phyloP scores from a whole-genome alignment of 345 rosid species.

The Noccaea bulbosa region DNA sequence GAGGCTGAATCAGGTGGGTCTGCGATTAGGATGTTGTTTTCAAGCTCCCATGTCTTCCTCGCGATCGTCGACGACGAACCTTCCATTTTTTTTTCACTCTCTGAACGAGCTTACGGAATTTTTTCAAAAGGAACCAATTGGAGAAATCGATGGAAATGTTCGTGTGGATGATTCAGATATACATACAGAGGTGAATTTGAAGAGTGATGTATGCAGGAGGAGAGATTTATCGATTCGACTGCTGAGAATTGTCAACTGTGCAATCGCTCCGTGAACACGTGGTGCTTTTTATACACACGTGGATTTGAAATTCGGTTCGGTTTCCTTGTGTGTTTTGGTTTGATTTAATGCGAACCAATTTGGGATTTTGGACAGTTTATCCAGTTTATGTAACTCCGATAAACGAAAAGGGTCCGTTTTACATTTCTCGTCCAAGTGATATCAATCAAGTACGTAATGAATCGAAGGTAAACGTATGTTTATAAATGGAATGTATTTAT shows the following conservation, averaged over 20 bases:
- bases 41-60: slow-evolving; percentile 97
- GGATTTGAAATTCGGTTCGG: slow-evolving; percentile 13
- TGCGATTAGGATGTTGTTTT: slow-evolving; percentile 74
- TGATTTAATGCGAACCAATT: background rate
- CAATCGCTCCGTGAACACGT: background rate
- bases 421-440: no score
- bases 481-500: background rate
- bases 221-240: slow-evolving; percentile 8
- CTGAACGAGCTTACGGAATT: background rate
- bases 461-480: background rate
- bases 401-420: no score
- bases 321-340: background rate
- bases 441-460: no score
- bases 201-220: background rate
- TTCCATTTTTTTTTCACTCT: slow-evolving; percentile 34
- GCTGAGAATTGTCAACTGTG: slow-evolving; percentile 16
- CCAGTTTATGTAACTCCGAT: no score
- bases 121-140: background rate
- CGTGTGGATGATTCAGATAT: background rate
- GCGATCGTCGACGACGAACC: slow-evolving; percentile 61
- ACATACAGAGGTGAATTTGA: background rate
- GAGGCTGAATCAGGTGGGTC: slow-evolving; percentile 53
- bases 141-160: background rate
- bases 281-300: slow-evolving; percentile 8
- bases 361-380: background rate